Evolutionary conservation across 345 rosid species (phyloP).

Genomic region (Acer saccharum): DNA sequence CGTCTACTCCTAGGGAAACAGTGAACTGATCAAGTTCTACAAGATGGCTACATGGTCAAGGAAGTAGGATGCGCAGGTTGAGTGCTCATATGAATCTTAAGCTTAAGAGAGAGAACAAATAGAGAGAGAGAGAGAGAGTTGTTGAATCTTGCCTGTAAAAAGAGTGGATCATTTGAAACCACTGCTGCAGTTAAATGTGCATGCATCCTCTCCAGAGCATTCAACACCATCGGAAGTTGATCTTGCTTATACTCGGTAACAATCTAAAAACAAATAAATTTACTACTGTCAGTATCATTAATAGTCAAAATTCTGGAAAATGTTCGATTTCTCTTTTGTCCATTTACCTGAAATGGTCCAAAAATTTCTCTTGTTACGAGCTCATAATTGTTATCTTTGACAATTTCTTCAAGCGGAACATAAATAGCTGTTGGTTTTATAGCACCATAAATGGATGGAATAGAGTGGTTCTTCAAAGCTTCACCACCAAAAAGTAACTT

Average conservation of each 20-base stretch:
- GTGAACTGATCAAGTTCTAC: too few relatives aligned
- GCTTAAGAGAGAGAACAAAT: background rate
- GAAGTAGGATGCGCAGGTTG: too few relatives aligned
- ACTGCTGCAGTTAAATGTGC: conserved; percentile 97
- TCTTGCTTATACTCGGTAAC: conserved; percentile 77
- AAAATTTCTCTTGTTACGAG: conserved; percentile 89
- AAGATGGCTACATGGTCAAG: too few relatives aligned
- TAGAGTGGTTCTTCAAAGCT: conserved; percentile 73
- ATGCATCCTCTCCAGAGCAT: conserved; percentile 88
- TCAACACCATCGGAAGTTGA: conserved; percentile 81
- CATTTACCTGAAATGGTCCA: conserved; percentile 93
- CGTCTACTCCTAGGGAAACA: too few relatives aligned
- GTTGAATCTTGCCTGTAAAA: conserved; percentile 67
- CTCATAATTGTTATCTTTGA: conserved; percentile 65
- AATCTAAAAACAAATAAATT: conserved; percentile 44
- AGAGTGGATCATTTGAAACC: conserved; percentile 85
- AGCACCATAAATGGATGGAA: conserved; percentile 91
- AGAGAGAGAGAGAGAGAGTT: background rate
- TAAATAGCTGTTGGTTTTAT: conserved; percentile 83
- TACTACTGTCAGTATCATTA: background rate
- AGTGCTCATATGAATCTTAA: background rate
- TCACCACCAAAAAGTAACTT: conserved; percentile 91
- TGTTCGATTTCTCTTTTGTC: background rate
- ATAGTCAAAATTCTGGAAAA: background rate
- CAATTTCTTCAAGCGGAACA: conserved; percentile 87